phyloP scores from a whole-genome alignment of 768 basidiomycete genomes.

The Boletus rubescentipes region DNA sequence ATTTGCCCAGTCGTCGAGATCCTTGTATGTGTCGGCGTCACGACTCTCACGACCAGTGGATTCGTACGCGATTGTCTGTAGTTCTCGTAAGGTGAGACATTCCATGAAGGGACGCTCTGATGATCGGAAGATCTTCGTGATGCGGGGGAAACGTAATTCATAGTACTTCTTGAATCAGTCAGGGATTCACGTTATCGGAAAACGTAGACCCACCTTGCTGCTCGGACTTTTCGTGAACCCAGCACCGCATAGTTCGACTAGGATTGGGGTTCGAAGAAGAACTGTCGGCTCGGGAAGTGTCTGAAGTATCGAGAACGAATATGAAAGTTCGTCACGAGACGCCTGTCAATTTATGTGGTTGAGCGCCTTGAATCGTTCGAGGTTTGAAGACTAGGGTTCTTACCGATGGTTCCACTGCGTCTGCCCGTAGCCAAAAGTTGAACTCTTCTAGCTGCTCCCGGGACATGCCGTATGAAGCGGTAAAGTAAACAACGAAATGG shows the following conservation, averaged over 20 bases:
- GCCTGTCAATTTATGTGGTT: constrained; percentile 2
- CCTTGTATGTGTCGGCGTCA: constrained; percentile 40
- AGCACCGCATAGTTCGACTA: constrained; percentile 76
- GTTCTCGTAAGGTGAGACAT: constrained; percentile 44
- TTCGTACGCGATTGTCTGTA: constrained; percentile 55
- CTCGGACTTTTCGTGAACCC: constrained; percentile 73
- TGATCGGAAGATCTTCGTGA: constrained; percentile 64
- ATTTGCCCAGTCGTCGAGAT: constrained; percentile 47
- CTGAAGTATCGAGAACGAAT: constrained; percentile 50
- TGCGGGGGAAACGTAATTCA: constrained; percentile 80
- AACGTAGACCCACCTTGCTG: constrained; percentile 46
- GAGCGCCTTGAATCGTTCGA: background rate
- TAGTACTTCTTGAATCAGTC: constrained; percentile 53
- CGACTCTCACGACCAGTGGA: constrained; percentile 50
- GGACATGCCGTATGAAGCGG: constrained; percentile 69
- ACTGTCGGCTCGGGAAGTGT: constrained; percentile 52
- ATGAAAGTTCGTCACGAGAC: constrained; percentile 40
- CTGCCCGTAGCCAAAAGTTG: constrained; percentile 57
- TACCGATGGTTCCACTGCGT: constrained; percentile 26
- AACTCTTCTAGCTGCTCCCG: constrained; percentile 68
- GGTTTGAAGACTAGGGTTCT: background rate
- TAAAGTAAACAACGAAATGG: constrained; percentile 73
- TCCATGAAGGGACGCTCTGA: constrained; percentile 68
- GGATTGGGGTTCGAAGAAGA: constrained; percentile 59
- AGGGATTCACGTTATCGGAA: background rate